A percentile compares a stretch with the other conserved stretches of the same genome.
These are phyloP conservation scores for Monosiga brevicollis DNA, from an alignment of 78 protist genomes.

Conservation along the genomic window DNA sequence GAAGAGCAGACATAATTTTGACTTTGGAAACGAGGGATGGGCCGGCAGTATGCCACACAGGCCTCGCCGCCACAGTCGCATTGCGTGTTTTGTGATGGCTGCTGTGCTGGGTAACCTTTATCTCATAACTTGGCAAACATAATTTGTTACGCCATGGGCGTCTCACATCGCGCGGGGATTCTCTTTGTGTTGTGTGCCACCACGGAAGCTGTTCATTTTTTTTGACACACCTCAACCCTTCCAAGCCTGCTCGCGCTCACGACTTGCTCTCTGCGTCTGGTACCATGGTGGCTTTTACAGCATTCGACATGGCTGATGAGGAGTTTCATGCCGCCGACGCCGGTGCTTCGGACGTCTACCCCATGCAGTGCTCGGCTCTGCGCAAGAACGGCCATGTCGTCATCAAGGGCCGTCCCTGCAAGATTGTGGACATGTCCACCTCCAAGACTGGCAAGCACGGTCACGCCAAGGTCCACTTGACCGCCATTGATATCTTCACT, in stretches of 20 bases:
- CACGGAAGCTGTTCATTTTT: background rate
- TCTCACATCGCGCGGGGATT: too few species aligned
- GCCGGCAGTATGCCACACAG: too few species aligned
- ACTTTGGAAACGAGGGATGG: too few species aligned
- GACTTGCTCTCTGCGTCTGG: background rate
- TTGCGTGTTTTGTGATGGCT: too few species aligned
- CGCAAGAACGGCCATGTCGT: slow-evolving; percentile 55
- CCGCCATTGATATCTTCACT: slow-evolving; percentile 91
- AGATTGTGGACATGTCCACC: slow-evolving; percentile 65
- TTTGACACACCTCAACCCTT: background rate
- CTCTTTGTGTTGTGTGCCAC: too few species aligned
- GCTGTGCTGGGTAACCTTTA: too few species aligned
- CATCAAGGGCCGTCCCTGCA: slow-evolving; percentile 79
- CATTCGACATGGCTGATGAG: slow-evolving; percentile 19
- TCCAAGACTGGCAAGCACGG: slow-evolving; percentile 99
- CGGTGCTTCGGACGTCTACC: slow-evolving; percentile 38
- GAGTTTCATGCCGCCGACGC: slow-evolving; percentile 6
- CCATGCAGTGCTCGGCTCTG: slow-evolving; percentile 57
- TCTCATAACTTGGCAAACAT: too few species aligned
- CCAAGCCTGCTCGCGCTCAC: background rate
- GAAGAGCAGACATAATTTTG: too few species aligned
- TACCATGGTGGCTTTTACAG: background rate
- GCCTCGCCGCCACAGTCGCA: too few species aligned
- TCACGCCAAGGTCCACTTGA: slow-evolving; percentile 92
- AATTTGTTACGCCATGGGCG: too few species aligned